Percentiles rank a stretch among this genome's conserved stretches.
These are phyloP conservation scores for Stevia rebaudiana DNA, from an alignment of 140 eudicot genomes.

Conservation along the genomic window DNA sequence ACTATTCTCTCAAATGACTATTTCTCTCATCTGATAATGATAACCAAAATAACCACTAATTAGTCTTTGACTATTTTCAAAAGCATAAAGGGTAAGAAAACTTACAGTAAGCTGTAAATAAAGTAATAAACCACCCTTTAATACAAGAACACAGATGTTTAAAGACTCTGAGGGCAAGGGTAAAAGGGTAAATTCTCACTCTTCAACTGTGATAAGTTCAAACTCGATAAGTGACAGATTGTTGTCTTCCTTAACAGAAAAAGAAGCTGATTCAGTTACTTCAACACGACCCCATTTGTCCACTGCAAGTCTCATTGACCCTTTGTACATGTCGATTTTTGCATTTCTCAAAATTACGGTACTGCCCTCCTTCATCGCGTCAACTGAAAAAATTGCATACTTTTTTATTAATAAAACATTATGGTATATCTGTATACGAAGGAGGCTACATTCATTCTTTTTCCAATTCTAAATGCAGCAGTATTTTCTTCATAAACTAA, in stretches of 20 bases:
- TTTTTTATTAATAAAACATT: not conserved
- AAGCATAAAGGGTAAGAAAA: conserved; percentile 12
- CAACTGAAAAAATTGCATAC: conserved; percentile 31
- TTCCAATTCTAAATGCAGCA: not conserved
- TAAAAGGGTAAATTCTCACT: conserved; percentile 29
- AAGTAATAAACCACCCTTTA: conserved; percentile 15
- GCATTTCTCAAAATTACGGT: conserved; percentile 53
- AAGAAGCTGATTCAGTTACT: conserved; percentile 43
- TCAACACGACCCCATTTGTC: conserved; percentile 75
- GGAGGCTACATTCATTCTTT: not conserved
- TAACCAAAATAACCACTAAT: conserved; percentile 5
- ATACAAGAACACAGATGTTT: conserved; percentile 19
- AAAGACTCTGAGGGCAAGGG: conserved; percentile 13
- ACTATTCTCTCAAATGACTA: conserved; percentile 23
- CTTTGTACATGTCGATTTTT: conserved; percentile 64
- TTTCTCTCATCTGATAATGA: conserved; percentile 21
- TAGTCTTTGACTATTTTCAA: not conserved
- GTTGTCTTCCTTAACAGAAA: conserved; percentile 50
- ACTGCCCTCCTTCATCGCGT: conserved; percentile 53
- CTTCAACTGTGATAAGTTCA: conserved; percentile 50
- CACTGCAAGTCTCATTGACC: conserved; percentile 71
- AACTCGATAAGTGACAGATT: conserved; percentile 61
- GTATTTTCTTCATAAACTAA: not conserved
- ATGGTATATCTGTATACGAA: not conserved
- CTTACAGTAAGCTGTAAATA: conserved; percentile 18